Evolutionary conservation across 2,329 filamentous ascomycete species (phyloP).

Genomic region (Sordariomycetes sp.): DNA sequence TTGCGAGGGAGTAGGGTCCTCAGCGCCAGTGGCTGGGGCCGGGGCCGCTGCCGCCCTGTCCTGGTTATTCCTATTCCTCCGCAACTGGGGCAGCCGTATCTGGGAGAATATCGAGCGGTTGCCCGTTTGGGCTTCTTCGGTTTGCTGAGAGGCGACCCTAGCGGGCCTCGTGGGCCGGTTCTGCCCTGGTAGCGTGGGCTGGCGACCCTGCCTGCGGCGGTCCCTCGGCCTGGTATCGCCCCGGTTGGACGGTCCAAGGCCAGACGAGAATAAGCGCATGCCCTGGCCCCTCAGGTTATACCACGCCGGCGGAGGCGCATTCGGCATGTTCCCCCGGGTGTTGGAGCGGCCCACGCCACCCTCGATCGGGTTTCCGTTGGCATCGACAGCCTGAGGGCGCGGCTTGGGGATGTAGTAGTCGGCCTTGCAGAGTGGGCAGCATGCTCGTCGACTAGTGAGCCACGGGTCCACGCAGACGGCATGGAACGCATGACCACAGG

Average conservation of each 20-base stretch:
- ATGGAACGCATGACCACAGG: conserved; percentile 97
- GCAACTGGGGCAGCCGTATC: background rate
- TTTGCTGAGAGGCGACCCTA: background rate
- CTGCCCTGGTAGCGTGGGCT: background rate
- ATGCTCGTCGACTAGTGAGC: conserved; percentile 86
- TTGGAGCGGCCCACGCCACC: conserved; percentile 20
- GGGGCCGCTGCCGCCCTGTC: background rate
- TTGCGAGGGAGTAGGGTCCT: background rate
- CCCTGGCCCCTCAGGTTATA: conserved; percentile 17
- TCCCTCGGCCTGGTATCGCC: background rate
- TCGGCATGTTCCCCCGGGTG: conserved; percentile 33
- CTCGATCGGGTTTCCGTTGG: conserved; percentile 15
- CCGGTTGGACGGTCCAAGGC: background rate
- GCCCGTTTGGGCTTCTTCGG: background rate
- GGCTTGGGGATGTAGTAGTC: conserved; percentile 96
- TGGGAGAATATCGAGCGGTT: background rate
- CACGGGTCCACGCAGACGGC: conserved; percentile 92
- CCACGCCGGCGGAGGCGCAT: conserved; percentile 24
- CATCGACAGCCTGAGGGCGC: conserved; percentile 39
- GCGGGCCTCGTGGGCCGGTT: background rate
- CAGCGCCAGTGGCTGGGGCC: background rate
- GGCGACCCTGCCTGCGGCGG: background rate
- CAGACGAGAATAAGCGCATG: background rate
- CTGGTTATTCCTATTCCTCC: background rate
- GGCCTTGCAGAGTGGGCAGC: conserved; percentile 94